Evolutionary conservation across 2,329 filamentous ascomycete species (phyloP).

Genomic region (Arthroderma uncinatum): DNA sequence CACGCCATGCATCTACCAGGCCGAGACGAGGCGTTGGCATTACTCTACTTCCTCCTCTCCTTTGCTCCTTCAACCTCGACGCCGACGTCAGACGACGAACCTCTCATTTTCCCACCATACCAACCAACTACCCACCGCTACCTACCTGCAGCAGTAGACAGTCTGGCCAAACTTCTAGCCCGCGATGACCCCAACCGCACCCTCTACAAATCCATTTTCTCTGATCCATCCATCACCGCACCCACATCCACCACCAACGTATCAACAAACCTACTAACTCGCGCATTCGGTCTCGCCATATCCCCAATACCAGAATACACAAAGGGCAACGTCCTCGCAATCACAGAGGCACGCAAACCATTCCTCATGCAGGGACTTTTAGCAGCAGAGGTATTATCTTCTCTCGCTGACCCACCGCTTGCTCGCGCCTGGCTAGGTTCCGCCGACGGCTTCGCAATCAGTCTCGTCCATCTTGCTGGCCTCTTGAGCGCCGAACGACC

Average conservation of each 20-base stretch:
- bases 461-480: constrained; percentile 63
- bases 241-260: constrained; percentile 50
- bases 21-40: constrained; percentile 73
- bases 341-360: constrained; percentile 75
- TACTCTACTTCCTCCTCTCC: constrained; percentile 79
- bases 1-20: constrained; percentile 69
- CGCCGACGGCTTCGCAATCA: constrained; percentile 71
- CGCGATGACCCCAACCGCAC: constrained; percentile 86
- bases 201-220: constrained; percentile 72
- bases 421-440: constrained; percentile 73
- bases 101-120: constrained; percentile 67
- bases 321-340: constrained; percentile 49
- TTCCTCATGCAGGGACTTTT: constrained; percentile 86
- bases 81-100: constrained; percentile 47
- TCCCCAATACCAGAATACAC: constrained; percentile 68
- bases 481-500: constrained; percentile 57
- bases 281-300: constrained; percentile 76
- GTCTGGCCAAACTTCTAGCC: constrained; percentile 79
- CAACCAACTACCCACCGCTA: constrained; percentile 75
- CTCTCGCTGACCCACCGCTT: constrained; percentile 61
- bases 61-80: constrained; percentile 67
- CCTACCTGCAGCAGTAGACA: constrained; percentile 78
- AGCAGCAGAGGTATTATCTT: constrained; percentile 76
- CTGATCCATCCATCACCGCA: constrained; percentile 53
- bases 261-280: constrained; percentile 70